phyloP scores from a whole-genome alignment of 1,139 yeast species.

The Torulaspora pretoriensis region DNA sequence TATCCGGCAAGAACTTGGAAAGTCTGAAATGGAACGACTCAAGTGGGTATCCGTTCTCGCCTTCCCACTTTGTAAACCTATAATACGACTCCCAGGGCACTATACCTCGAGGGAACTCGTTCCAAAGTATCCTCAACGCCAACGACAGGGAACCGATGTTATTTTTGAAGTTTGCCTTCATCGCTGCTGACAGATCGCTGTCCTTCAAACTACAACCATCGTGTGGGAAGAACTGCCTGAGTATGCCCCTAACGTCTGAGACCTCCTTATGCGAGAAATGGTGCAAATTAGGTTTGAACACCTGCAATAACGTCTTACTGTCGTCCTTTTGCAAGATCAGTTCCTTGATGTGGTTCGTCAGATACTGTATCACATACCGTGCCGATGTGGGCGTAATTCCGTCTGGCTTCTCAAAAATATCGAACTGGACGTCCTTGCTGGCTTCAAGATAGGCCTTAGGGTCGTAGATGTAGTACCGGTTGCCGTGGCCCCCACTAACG shows the following conservation, averaged over 20 bases:
- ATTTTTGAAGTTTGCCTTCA: conserved; percentile 18
- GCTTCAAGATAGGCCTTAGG: conserved; percentile 12
- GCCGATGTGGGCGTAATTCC: conserved; percentile 34
- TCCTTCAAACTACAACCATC: conserved; percentile 38
- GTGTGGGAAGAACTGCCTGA: conserved; percentile 35
- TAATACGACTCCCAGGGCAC: conserved; percentile 36
- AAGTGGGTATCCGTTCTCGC: conserved; percentile 24
- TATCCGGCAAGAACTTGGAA: conserved; percentile 35
- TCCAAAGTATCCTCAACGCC: conserved; percentile 34
- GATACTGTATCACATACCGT: conserved; percentile 35
- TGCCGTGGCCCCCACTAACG: conserved; percentile 4
- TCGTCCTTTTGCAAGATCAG: conserved; percentile 13
- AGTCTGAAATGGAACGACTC: conserved; percentile 35
- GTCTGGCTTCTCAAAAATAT: conserved; percentile 28
- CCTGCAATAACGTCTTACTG: conserved; percentile 25
- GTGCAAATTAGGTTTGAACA: conserved; percentile 36
- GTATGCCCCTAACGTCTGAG: conserved; percentile 23
- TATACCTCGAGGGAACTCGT: conserved; percentile 34
- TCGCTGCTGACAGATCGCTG: conserved; percentile 25
- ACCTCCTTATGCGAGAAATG: conserved; percentile 35
- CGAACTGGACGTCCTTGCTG: conserved; percentile 20
- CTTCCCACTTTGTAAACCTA: conserved; percentile 30
- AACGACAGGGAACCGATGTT: conserved; percentile 30
- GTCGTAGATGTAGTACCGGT: conserved; percentile 21
- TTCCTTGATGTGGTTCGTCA: conserved; percentile 33